A percentile compares a stretch with the other conserved stretches of the same genome.
Evolutionary conservation across 345 rosid genomes (phyloP).

Genomic region (Salix udensis): DNA sequence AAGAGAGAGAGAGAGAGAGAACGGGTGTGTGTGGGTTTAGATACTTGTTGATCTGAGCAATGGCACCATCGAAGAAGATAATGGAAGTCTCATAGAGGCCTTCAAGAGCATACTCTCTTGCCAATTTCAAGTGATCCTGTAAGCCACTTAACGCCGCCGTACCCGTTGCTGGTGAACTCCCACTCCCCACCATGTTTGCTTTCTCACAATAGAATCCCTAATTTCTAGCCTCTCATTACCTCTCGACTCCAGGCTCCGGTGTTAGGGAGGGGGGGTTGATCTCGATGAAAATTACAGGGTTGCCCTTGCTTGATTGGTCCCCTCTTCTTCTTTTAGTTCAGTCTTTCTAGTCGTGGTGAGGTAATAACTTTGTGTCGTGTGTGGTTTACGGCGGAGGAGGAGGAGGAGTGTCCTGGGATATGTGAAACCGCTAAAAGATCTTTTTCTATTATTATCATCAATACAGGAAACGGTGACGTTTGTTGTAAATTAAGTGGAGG

Average conservation of each 20-base stretch:
- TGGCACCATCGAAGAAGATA: conserved; percentile 91
- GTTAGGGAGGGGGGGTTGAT: not conserved
- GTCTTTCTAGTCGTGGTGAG: not conserved
- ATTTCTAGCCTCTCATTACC: not conserved
- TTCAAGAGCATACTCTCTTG: conserved; percentile 89
- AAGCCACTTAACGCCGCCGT: conserved; percentile 36
- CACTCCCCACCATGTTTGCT: conserved; percentile 17
- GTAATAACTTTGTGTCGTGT: too few species aligned
- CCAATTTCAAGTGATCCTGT: conserved; percentile 95
- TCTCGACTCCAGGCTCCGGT: not conserved
- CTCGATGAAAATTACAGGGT: not conserved
- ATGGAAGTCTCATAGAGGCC: conserved; percentile 90
- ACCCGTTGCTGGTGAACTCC: conserved; percentile 39
- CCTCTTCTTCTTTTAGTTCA: not conserved
- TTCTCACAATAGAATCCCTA: not conserved
- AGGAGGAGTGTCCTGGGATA: not conserved
- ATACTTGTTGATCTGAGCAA: conserved; percentile 83
- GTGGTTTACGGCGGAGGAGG: not conserved
- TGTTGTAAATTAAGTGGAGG: too few species aligned
- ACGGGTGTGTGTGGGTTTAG: not conserved
- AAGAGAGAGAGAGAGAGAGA: too few species aligned
- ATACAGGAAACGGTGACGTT: too few species aligned
- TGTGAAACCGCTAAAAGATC: too few species aligned
- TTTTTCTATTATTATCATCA: too few species aligned
- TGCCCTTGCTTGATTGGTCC: not conserved